Evolutionary conservation across 163 green algal genomes (phyloP), one percentile per base, ranked within the genome.

Genomic region (Volvox carteri): DNA sequence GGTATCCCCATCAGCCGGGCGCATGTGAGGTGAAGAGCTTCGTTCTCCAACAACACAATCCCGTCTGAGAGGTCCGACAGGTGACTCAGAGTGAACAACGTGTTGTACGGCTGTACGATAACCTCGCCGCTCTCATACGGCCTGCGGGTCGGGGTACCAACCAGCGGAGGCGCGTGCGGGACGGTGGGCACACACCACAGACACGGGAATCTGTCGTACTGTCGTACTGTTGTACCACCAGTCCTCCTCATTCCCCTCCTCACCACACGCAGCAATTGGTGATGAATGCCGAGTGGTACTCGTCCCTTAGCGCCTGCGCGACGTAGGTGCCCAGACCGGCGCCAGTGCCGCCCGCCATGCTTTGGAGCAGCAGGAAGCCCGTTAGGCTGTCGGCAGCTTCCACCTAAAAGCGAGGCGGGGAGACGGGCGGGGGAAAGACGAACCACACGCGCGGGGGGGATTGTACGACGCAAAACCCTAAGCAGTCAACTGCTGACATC

Each of bases 321-420:
- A 97, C 62, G 67, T 90, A 95, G 33, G 95, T 95, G 70, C 96
- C 96, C 50, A 97, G 80, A 0, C 96, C 96, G 21, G 96, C 94
- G 1, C 96, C 96, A 35, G 96, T 98, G 86, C 96, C 96, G 1
- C 96, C 96, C n/a, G 96, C 96, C 86, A 97, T 94, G 88, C 92
- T 96, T 89, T 98, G 96, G 42, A 97, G 90, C 88, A 97, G 80
- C 75, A 97, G 48, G 77, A 98, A 97, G 44, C 96, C 96, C 12
- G 92, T 92, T 28, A 97, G 86, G 70, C 92, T 70, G 90, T 98
- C 96, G 74, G 92, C 95, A 5, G 92, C 86, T 94, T 97, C 93
- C 23, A 94, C 94, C 93, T 98, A 90, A 1, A 72, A 58, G 30
- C 4, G 41, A 5, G 25, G 58, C 1, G 46, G 41, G 78, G 78